Conservation (phyloP, 768 basidiomycete species). For the Lanmaoa rubissima region DNA sequence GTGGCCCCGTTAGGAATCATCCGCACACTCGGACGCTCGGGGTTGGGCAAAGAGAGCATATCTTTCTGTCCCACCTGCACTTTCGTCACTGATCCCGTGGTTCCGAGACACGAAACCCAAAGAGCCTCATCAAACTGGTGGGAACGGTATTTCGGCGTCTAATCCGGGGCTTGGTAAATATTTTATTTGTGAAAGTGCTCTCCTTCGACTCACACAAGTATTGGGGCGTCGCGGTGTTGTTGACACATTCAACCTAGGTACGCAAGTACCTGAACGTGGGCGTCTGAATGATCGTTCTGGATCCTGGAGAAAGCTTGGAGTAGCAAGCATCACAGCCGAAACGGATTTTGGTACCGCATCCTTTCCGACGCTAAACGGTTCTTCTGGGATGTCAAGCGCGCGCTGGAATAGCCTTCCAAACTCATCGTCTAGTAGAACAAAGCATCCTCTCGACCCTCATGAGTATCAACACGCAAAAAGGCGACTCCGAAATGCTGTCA, state of each 20-base stretch:
- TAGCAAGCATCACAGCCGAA: background rate
- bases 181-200: background rate
- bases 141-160: too few species aligned
- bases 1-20: constrained; percentile 14
- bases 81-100: constrained; percentile 6
- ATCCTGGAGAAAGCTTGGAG: background rate
- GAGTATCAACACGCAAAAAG: constrained; percentile 84
- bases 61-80: background rate
- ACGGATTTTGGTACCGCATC: background rate
- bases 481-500: constrained; percentile 76
- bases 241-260: background rate
- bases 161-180: background rate
- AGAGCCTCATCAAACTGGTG: too few species aligned
- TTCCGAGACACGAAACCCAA: background rate
- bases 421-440: background rate
- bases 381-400: background rate
- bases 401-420: background rate
- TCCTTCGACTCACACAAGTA: background rate
- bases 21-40: background rate
- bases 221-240: background rate
- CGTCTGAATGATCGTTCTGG: background rate
- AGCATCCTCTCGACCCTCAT: constrained; percentile 54
- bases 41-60: constrained; percentile 14
- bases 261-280: background rate
- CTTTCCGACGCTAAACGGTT: background rate